Conservation (phyloP, 805 yeast genomes). For the Lipomyces starkeyi region DNA sequence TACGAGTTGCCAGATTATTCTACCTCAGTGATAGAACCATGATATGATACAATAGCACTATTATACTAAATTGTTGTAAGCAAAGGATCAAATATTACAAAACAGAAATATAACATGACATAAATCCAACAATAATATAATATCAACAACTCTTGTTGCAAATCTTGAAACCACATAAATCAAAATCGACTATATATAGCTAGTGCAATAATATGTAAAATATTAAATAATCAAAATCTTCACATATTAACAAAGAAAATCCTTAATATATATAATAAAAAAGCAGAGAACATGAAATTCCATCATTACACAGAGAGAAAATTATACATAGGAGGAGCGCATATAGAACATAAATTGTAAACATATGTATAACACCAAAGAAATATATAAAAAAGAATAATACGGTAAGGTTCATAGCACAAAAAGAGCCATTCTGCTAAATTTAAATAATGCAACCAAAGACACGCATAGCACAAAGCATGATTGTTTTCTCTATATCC, state of each 20-base stretch:
- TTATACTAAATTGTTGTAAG: background rate
- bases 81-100: background rate
- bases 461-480: background rate
- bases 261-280: constrained; percentile 1
- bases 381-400: constrained; percentile 7
- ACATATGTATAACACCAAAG: constrained; percentile 3
- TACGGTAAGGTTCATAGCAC: background rate
- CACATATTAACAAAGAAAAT: constrained; percentile 1
- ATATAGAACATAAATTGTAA: background rate
- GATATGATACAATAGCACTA: background rate
- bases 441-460: background rate
- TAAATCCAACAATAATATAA: background rate
- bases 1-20: too few species aligned
- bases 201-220: background rate
- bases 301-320: constrained; percentile 2
- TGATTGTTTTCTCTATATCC: background rate
- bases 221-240: constrained; percentile 6
- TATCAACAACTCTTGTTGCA: background rate
- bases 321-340: constrained; percentile 3
- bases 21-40: background rate
- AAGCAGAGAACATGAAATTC: constrained; percentile 8
- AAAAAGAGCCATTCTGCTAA: constrained; percentile 9
- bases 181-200: background rate
- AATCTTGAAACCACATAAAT: background rate
- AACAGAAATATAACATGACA: background rate